Conservation (phyloP, 768 basidiomycete genomes). For the Hygrocybe coccinea region DNA sequence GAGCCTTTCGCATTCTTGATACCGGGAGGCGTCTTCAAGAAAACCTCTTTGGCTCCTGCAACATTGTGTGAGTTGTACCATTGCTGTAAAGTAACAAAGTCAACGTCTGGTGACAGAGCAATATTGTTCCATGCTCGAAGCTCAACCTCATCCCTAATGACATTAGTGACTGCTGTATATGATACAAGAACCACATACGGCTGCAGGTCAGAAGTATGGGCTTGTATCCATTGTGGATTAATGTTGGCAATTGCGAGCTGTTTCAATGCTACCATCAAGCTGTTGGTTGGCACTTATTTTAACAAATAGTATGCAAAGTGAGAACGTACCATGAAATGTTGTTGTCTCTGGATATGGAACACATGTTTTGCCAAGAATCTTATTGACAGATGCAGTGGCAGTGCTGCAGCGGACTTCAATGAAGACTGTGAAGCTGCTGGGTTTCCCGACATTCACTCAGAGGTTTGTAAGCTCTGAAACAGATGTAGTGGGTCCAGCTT, state of each 20-base stretch:
- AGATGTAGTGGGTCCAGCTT: background rate
- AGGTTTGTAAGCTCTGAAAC: background rate
- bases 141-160: background rate
- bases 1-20: background rate
- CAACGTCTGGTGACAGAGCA: background rate
- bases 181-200: background rate
- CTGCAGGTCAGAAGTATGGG: background rate
- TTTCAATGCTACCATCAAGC: background rate
- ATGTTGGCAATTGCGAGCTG: background rate
- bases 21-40: background rate
- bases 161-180: background rate
- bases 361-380: background rate
- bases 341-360: background rate
- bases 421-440: background rate
- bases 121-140: background rate
- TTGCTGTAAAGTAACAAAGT: background rate
- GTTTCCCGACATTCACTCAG: background rate
- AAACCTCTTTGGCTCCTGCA: background rate
- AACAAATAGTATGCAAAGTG: background rate
- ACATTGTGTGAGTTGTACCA: background rate
- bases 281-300: too few species aligned
- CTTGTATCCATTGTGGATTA: background rate
- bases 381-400: background rate
- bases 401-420: background rate
- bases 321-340: background rate